Evolutionary conservation across 108 stramenopile species (phyloP).

Genomic region (Conticribra guillardii): DNA sequence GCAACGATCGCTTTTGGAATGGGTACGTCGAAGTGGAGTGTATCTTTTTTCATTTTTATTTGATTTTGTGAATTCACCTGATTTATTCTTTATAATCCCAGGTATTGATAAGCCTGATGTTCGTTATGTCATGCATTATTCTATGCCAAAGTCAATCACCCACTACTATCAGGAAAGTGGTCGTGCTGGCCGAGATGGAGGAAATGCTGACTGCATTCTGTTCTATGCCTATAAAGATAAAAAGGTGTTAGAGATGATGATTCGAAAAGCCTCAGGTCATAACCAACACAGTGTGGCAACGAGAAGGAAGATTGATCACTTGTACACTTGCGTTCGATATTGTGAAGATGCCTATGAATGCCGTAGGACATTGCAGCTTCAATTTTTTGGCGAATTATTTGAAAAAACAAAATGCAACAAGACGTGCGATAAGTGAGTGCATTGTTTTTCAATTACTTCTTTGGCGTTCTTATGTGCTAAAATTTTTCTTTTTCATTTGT

Average conservation of each 20-base stretch:
- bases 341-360: slow-evolving; percentile 88
- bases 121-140: slow-evolving; percentile 97
- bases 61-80: slow-evolving; percentile 4
- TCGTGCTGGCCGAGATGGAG: slow-evolving; percentile 95
- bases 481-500: no score
- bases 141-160: slow-evolving; percentile 98
- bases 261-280: slow-evolving; percentile 63
- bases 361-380: slow-evolving; percentile 88
- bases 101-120: slow-evolving; percentile 86
- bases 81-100: not conserved
- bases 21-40: slow-evolving; percentile 29
- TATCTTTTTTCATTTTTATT: not conserved
- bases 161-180: slow-evolving; percentile 99
- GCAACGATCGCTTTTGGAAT: slow-evolving; percentile 95
- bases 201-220: slow-evolving; percentile 92
- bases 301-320: slow-evolving; percentile 82
- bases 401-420: slow-evolving; percentile 74
- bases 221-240: slow-evolving; percentile 94
- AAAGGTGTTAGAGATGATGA: slow-evolving; percentile 83
- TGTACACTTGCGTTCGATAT: slow-evolving; percentile 84
- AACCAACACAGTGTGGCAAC: slow-evolving; percentile 53
- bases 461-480: no score
- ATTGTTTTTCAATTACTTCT: no score
- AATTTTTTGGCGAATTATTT: slow-evolving; percentile 91
- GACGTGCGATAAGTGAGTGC: slow-evolving; percentile 94